Base-by-base conservation (phyloP, 2,329 filamentous ascomycete genomes). In the Penicillium thymicola region DNA sequence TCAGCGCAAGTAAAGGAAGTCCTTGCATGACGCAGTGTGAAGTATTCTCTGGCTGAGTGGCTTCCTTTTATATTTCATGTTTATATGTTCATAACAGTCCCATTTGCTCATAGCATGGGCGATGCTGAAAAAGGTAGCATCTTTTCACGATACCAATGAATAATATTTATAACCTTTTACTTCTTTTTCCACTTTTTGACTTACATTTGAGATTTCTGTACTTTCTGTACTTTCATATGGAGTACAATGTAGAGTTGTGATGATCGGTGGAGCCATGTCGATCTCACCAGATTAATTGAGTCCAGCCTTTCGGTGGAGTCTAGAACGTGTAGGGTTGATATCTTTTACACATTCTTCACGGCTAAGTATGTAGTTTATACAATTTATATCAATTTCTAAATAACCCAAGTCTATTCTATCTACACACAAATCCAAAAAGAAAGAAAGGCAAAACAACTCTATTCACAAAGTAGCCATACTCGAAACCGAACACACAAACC, bases 1-100 rank as follows among this genome's bases (percentile, higher is more conserved):
- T 59, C 85, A 94, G 83, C 82, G 88, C 58, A 72, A 74, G 63
- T 70, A 73, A 58, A 59, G 37, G 23, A 16, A 21, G 6, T 13
- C 16, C 16, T 45, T 44, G 28, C 28, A 9, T 44, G 28, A 42
- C 11, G 21, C 16, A 25, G 10, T 42, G 21, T 16, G 30, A 18
- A 27, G 41, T 18, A 14, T 45, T 34, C 21, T 25, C 37, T 2
- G 9, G 16, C 8, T 27, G 38, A 43, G 18, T 6, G 27, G 3
- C 6, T 36, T 43, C 6, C 5, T 42, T 18, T 53, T 11, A 47
- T 32, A 27, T 25, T 51, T 37, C 14, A 4, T 43, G 14, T 54
- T 57, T 47, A 18, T 41, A 57, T 66, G 55, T 65, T 58, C 30
- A 60, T 62, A 64, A 44, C 38, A 51, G 54, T 43, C 44, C 51